Percentiles rank a stretch among this genome's conserved stretches.
These are phyloP conservation scores for Podospora comata DNA, from an alignment of 495 filamentous ascomycete species.

Conservation along the genomic window DNA sequence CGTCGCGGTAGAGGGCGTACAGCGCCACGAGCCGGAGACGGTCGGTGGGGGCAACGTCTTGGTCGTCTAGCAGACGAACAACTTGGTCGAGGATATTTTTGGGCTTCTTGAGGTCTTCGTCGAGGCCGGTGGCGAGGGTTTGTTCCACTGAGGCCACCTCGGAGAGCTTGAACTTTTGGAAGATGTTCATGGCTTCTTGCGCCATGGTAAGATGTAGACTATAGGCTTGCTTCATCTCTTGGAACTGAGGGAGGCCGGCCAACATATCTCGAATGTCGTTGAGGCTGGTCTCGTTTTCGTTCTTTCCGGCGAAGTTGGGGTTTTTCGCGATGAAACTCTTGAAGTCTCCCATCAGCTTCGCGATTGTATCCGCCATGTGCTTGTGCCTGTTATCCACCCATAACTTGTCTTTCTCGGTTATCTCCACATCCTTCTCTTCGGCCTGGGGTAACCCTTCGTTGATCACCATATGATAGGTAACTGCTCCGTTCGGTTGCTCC, in stretches of 20 bases:
- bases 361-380: constrained; percentile 98
- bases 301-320: constrained; percentile 82
- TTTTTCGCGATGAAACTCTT: constrained; percentile 86
- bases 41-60: constrained; percentile 62
- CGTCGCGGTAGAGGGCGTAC: constrained; percentile 83
- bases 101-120: constrained; percentile 87
- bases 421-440: constrained; percentile 84
- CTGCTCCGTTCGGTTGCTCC: constrained; percentile 68
- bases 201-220: constrained; percentile 95
- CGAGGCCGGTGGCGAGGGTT: constrained; percentile 83
- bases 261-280: constrained; percentile 97
- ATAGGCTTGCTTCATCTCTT: constrained; percentile 91
- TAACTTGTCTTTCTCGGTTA: constrained; percentile 82
- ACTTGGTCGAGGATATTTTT: constrained; percentile 84
- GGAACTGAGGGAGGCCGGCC: constrained; percentile 88
- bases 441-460: constrained; percentile 66
- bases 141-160: constrained; percentile 85
- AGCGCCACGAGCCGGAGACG: constrained; percentile 79
- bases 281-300: constrained; percentile 65
- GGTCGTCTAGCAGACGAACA: constrained; percentile 82
- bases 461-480: constrained; percentile 73
- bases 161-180: constrained; percentile 75
- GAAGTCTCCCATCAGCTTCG: constrained; percentile 88
- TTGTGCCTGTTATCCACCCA: constrained; percentile 91
- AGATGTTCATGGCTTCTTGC: constrained; percentile 93